Evolutionary conservation across 2,329 filamentous ascomycete genomes (phyloP).

Genomic region (Colletotrichum tropicale): DNA sequence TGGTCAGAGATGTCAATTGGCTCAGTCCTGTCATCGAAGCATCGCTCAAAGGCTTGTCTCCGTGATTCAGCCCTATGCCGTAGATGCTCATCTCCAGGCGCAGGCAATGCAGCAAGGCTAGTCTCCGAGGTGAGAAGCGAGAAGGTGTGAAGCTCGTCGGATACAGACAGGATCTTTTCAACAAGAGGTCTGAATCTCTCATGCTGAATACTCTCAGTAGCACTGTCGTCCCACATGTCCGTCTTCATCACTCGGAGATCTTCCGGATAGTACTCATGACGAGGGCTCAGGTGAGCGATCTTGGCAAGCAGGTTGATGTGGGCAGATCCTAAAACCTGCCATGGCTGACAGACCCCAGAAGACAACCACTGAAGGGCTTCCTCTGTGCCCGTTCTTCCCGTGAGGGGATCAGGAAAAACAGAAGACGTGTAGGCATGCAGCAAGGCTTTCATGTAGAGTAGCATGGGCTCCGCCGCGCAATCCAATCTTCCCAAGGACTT

Average conservation of each 20-base stretch:
- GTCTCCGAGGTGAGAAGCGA: neutral
- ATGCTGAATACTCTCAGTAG: slow-evolving; percentile 40
- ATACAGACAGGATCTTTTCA: slow-evolving; percentile 31
- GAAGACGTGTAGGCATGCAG: slow-evolving; percentile 67
- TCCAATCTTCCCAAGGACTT: slow-evolving; percentile 57
- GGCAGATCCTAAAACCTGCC: slow-evolving; percentile 35
- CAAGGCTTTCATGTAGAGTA: slow-evolving; percentile 61
- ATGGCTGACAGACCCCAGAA: slow-evolving; percentile 56
- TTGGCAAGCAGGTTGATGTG: neutral
- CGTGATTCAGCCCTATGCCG: slow-evolving; percentile 23
- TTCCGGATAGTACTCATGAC: slow-evolving; percentile 40
- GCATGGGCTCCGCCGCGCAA: slow-evolving; percentile 58
- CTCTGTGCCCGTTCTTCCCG: slow-evolving; percentile 63
- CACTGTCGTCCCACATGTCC: slow-evolving; percentile 32
- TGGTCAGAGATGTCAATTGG: neutral
- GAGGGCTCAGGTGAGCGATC: slow-evolving; percentile 32
- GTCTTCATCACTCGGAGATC: slow-evolving; percentile 36
- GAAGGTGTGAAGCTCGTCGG: slow-evolving; percentile 30
- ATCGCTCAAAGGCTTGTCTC: slow-evolving; percentile 9
- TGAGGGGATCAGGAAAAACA: slow-evolving; percentile 60
- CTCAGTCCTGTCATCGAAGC: slow-evolving; percentile 25
- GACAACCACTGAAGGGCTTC: slow-evolving; percentile 57
- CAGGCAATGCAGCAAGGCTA: slow-evolving; percentile 11
- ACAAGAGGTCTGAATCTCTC: slow-evolving; percentile 37
- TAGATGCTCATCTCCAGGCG: slow-evolving; percentile 22